phyloP scores from a whole-genome alignment of 257 asterid genomes.

The Solanum appendiculatum region DNA sequence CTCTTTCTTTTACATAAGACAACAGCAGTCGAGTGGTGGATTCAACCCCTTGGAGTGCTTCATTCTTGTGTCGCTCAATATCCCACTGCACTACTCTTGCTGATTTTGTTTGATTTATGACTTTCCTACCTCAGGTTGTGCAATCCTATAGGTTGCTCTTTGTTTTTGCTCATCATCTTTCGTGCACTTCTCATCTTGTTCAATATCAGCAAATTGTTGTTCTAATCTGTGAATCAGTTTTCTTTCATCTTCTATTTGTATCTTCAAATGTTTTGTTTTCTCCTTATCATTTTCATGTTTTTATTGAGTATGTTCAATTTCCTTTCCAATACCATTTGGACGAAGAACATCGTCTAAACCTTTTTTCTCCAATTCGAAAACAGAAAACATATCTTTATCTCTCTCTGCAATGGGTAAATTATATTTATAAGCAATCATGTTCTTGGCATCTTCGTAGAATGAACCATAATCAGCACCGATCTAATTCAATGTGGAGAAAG shows the following conservation, averaged over 20 bases:
- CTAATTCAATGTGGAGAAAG: neutral
- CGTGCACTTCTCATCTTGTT: neutral
- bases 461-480: neutral
- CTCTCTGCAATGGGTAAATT: neutral
- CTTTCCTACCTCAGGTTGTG: too few species aligned
- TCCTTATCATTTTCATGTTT: neutral
- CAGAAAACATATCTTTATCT: neutral
- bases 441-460: neutral
- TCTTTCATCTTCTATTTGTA: neutral
- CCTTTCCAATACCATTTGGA: neutral
- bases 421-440: neutral
- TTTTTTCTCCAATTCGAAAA: neutral
- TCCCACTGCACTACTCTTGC: neutral
- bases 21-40: too few species aligned
- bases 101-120: too few species aligned
- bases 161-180: neutral
- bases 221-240: neutral
- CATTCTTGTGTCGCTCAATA: neutral
- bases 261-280: neutral
- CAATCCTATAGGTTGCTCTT: neutral
- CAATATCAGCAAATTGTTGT: neutral
- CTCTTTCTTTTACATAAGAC: too few species aligned
- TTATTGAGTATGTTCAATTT: neutral
- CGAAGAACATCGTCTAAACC: neutral
- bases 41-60: too few species aligned